Evolutionary conservation across 768 basidiomycete genomes (phyloP), one percentile per base, ranked within the genome.

Genomic region (Xerocomellus intermedius): DNA sequence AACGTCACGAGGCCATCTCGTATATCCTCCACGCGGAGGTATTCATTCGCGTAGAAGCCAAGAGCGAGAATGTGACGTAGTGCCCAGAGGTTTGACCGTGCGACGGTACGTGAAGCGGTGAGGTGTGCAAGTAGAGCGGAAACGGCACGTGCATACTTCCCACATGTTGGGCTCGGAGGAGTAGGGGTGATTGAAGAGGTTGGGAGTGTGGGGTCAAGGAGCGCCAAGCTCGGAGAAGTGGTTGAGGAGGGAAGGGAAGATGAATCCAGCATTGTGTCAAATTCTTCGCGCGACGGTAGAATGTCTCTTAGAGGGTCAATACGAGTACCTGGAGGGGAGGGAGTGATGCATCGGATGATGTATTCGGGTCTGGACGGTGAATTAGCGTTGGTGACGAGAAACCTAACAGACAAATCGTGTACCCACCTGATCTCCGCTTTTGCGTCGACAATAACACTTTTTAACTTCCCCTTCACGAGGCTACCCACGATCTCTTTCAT

Each of bases 51-150:
- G 55, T 86, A 86, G 6, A 85, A 66, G 1, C 77, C 74, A 22
- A 93, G 74, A 0, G 82, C 78, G 9, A 90, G 70, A 50, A 93
- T 74, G 65, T 93, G 89, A 9, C 82, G 80, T 5, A 98, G 66
- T 0, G 82, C 78, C 86, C 87, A 89, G 0, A 83, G 61, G 48
- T 88, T 80, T 16, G 73, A 71, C 47, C 76, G 81, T 4, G 86
- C 83, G 2, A 79, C 58, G n/a, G 80, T 74, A 36, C 91, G 83
- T 59, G 91, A 82, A 7, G 79, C 73, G 5, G 74, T 60, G 53
- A 91, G 74, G 26, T 82, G 67, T 1, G 79, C 73, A 3, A 91
- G 68, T 5, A 91, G 69, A 0, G 83, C 84, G 35, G 71, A 68
- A 13, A 84, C 77, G 5, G 78, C 73, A 17, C 94, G 83, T 2